Evolutionary conservation across 2,329 filamentous ascomycete species (phyloP).

Genomic region (Colletotrichum somersetense): DNA sequence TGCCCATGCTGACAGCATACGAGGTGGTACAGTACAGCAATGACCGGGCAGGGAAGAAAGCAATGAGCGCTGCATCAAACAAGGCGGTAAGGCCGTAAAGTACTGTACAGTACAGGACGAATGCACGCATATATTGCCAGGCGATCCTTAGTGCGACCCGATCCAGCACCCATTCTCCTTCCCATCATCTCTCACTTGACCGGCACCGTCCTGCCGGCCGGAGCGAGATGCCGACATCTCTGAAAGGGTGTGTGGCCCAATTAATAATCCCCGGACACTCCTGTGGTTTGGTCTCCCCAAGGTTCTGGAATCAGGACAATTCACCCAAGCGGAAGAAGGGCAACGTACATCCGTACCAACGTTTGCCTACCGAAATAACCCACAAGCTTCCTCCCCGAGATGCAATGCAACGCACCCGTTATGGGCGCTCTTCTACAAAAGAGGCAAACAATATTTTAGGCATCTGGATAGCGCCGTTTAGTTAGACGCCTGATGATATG

Average conservation of each 20-base stretch:
- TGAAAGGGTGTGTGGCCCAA: conserved; percentile 9
- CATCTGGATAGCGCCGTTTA: background rate
- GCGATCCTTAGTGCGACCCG: background rate
- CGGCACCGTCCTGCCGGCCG: conserved; percentile 24
- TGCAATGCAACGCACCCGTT: conserved; percentile 37
- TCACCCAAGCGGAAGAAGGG: background rate
- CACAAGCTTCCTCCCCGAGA: conserved; percentile 8
- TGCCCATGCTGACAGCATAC: background rate
- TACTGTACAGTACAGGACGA: background rate
- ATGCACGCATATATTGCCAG: background rate
- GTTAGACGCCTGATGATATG: background rate
- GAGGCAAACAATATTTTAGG: background rate
- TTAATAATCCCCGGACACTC: conserved; percentile 13
- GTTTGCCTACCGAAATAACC: background rate
- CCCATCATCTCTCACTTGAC: conserved; percentile 32
- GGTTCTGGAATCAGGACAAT: conserved; percentile 23
- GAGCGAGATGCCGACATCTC: conserved; percentile 33
- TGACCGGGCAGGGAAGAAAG: background rate
- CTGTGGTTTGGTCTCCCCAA: conserved; percentile 31
- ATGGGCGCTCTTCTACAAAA: conserved; percentile 7
- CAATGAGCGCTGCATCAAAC: background rate
- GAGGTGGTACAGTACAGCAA: background rate
- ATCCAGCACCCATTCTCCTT: background rate
- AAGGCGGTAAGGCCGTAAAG: background rate
- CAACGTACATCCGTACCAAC: background rate